Conservation (phyloP, 805 yeast species). For the Cyberlindnera maritima region DNA sequence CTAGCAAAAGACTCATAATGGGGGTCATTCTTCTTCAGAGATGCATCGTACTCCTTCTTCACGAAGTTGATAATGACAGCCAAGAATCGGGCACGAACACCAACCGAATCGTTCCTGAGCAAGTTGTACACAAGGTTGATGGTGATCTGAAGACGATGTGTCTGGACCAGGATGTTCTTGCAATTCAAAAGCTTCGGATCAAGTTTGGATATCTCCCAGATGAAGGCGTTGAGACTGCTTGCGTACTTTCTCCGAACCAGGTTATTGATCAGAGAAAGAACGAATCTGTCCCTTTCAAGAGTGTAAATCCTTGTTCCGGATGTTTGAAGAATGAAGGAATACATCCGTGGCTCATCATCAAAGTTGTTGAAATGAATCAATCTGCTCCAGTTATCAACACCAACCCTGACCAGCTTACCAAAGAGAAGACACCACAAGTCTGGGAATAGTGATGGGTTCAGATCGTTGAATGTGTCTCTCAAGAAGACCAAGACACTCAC, state of each 20-base stretch:
- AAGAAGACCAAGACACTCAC: constrained; percentile 8
- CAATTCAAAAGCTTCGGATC: constrained; percentile 18
- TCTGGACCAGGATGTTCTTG: constrained; percentile 17
- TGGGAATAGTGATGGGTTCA: constrained; percentile 20
- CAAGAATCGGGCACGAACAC: constrained; percentile 14
- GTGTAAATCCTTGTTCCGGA: constrained; percentile 16
- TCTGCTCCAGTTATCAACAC: constrained; percentile 25
- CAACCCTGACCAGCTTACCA: constrained; percentile 15
- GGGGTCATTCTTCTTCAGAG: constrained; percentile 2
- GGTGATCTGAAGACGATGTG: constrained; percentile 22
- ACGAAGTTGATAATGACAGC: constrained; percentile 17
- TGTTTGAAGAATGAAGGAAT: constrained; percentile 19
- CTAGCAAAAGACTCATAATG: constrained; percentile 14
- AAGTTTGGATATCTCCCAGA: constrained; percentile 18
- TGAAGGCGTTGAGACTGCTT: constrained; percentile 17
- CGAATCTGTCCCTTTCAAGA: constrained; percentile 19
- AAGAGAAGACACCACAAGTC: constrained; percentile 24
- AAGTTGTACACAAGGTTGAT: constrained; percentile 17
- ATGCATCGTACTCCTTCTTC: constrained; percentile 14
- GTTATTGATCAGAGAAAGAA: constrained; percentile 16
- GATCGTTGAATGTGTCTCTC: constrained; percentile 13
- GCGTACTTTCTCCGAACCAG: constrained; percentile 13
- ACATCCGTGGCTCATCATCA: constrained; percentile 23
- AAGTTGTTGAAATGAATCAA: constrained; percentile 23
- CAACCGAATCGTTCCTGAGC: constrained; percentile 11